A percentile compares a stretch with the other conserved stretches of the same genome.
Conservation (phyloP, 129 eudicot genomes). For the Dittrichia graveolens region DNA sequence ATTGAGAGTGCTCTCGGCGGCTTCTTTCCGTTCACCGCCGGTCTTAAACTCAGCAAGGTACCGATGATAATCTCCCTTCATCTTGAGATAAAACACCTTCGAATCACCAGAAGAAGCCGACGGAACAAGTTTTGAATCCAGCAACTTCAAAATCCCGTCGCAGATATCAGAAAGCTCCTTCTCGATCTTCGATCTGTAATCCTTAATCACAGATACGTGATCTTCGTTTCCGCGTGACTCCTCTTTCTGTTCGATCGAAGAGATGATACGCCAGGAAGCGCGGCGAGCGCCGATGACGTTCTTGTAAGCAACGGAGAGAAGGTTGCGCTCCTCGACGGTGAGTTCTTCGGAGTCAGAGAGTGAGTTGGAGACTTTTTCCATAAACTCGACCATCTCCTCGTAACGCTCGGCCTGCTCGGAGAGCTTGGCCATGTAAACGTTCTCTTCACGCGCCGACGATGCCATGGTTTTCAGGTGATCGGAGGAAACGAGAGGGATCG, state of each 20-base stretch:
- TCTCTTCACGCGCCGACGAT: constrained; percentile 57
- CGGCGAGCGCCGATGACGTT: constrained; percentile 81
- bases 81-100: constrained; percentile 71
- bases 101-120: constrained; percentile 61
- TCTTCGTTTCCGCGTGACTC: constrained; percentile 67
- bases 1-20: constrained; percentile 80
- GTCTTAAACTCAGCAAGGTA: constrained; percentile 81
- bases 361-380: constrained; percentile 63
- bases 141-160: constrained; percentile 63
- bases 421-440: constrained; percentile 69
- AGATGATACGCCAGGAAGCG: constrained; percentile 85
- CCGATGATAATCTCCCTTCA: constrained; percentile 88
- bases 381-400: constrained; percentile 81
- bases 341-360: constrained; percentile 60
- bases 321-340: constrained; percentile 71
- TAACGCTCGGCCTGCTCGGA: constrained; percentile 82
- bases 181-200: constrained; percentile 71
- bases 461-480: constrained; percentile 31
- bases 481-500: constrained; percentile 20
- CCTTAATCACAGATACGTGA: constrained; percentile 51
- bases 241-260: constrained; percentile 80
- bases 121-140: constrained; percentile 58
- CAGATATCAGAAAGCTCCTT: constrained; percentile 58
- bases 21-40: constrained; percentile 65
- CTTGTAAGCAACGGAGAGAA: constrained; percentile 77